Evolutionary conservation across 2,329 filamentous ascomycete species (phyloP).

Genomic region (Trichoderma atroviride): DNA sequence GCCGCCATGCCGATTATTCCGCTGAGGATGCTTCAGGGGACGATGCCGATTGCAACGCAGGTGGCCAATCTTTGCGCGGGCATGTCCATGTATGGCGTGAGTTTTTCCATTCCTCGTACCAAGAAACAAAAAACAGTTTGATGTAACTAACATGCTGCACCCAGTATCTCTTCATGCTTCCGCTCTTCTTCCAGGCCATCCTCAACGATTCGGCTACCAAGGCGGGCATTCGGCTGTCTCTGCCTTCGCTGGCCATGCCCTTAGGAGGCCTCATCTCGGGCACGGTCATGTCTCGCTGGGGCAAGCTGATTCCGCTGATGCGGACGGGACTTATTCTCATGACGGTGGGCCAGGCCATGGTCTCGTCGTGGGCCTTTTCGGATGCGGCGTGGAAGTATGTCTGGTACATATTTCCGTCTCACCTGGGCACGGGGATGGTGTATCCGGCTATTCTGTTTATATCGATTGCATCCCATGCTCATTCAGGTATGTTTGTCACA

Average conservation of each 20-base stretch:
- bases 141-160: constrained; percentile 30
- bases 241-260: constrained; percentile 63
- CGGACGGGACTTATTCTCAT: constrained; percentile 55
- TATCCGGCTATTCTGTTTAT: constrained; percentile 64
- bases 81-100: constrained; percentile 63
- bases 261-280: constrained; percentile 60
- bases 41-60: constrained; percentile 57
- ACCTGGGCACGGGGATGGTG: constrained; percentile 61
- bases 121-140: no score
- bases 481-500: constrained; percentile 52
- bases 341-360: constrained; percentile 56
- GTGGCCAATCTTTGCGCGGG: constrained; percentile 63
- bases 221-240: constrained; percentile 65
- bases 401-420: constrained; percentile 59
- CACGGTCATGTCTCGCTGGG: constrained; percentile 60
- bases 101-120: constrained; percentile 34
- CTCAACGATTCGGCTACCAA: constrained; percentile 64
- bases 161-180: constrained; percentile 68
- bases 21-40: constrained; percentile 58
- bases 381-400: constrained; percentile 59
- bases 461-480: constrained; percentile 63
- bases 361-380: constrained; percentile 52
- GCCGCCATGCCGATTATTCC: constrained; percentile 58
- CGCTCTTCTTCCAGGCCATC: constrained; percentile 70
- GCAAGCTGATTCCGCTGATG: constrained; percentile 55